Evolutionary conservation across 2,329 filamentous ascomycete genomes (phyloP).

Genomic region (Xylariaceae sp.): DNA sequence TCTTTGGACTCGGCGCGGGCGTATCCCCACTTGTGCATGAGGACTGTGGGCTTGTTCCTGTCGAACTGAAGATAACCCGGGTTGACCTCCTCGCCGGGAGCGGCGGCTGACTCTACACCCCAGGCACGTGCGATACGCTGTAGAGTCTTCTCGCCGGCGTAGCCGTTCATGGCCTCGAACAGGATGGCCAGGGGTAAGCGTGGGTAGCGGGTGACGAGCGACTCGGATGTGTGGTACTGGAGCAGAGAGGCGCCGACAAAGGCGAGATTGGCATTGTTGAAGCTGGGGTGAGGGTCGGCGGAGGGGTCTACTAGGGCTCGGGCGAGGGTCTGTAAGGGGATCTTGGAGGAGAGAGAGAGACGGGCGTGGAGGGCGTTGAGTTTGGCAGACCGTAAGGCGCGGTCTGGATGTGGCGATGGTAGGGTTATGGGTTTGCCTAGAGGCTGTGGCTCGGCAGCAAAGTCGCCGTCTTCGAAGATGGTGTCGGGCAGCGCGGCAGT

Average conservation of each 20-base stretch:
- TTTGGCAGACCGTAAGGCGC: conserved; percentile 73
- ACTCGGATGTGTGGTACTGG: conserved; percentile 84
- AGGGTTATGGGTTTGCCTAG: conserved; percentile 38
- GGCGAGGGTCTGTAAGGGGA: conserved; percentile 82
- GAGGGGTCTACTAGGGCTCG: conserved; percentile 81
- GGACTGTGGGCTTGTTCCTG: conserved; percentile 42
- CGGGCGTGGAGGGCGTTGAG: conserved; percentile 89
- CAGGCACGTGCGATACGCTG: conserved; percentile 74
- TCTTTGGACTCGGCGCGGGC: conserved; percentile 48
- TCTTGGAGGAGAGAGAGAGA: conserved; percentile 72
- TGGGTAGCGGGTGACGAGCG: conserved; percentile 82
- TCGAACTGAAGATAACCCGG: conserved; percentile 82
- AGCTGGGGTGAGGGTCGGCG: conserved; percentile 71
- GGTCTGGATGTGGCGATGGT: conserved; percentile 68
- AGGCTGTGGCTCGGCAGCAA: conserved; percentile 15
- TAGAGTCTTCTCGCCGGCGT: conserved; percentile 71
- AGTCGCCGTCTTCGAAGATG: conserved; percentile 21
- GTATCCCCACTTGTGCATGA: conserved; percentile 48
- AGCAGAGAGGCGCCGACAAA: conserved; percentile 79
- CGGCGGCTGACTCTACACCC: conserved; percentile 86
- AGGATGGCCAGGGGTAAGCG: conserved; percentile 85
- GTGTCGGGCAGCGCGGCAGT: conserved; percentile 18
- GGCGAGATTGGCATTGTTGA: conserved; percentile 85
- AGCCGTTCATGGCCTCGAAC: conserved; percentile 81
- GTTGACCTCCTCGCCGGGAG: conserved; percentile 87